A percentile compares a stretch with the other conserved stretches of the same genome.
These are phyloP conservation scores for Leavenworthia alabamica DNA, from an alignment of 345 rosid species.

Conservation along the genomic window DNA sequence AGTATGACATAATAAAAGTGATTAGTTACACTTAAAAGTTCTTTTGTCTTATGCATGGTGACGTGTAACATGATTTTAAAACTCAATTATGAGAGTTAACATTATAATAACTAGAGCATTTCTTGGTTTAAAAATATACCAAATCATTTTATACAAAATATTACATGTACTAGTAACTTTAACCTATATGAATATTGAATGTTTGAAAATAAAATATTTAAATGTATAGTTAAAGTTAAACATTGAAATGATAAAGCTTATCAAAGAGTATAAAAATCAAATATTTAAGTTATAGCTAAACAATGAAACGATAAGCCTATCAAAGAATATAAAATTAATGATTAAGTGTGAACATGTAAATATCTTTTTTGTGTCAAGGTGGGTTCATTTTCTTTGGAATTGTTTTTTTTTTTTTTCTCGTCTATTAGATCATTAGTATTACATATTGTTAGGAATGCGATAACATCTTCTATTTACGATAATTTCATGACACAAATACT, in stretches of 20 bases:
- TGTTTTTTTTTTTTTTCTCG: too few species aligned
- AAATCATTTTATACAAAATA: not conserved
- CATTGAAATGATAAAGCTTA: not conserved
- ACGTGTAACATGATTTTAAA: conserved; percentile 13
- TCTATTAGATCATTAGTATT: too few species aligned
- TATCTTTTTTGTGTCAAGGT: conserved; percentile 23
- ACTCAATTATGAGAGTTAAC: conserved; percentile 11
- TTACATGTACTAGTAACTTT: not conserved
- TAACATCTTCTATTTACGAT: too few species aligned
- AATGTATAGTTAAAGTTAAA: not conserved
- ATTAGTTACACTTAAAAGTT: conserved; percentile 18
- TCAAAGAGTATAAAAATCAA: not conserved
- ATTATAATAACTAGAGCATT: not conserved
- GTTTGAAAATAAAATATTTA: not conserved
- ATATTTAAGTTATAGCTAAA: not conserved
- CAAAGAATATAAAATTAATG: too few species aligned
- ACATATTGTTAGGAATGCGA: too few species aligned
- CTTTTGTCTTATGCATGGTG: conserved; percentile 26
- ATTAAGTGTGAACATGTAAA: conserved; percentile 28
- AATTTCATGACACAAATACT: too few species aligned
- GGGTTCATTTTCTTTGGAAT: conserved; percentile 46
- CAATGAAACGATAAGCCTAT: not conserved
- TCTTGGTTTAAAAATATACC: not conserved
- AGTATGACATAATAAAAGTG: conserved; percentile 21
- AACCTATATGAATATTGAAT: not conserved